Conservation (phyloP, 345 rosid genomes). For the Gossypium arboreum region DNA sequence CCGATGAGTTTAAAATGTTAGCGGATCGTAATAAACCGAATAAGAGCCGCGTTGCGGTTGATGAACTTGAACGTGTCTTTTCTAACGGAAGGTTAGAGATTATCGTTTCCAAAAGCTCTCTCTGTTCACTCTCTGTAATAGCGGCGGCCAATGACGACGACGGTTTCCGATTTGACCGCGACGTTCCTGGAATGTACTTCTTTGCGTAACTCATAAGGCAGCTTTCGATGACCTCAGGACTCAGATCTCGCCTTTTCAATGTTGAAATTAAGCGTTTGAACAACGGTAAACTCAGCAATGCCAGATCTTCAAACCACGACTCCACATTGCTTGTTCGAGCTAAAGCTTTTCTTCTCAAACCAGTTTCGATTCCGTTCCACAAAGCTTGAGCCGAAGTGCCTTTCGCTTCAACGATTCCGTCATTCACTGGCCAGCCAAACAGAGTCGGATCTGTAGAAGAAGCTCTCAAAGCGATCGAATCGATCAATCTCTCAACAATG, state of each 20-base stretch:
- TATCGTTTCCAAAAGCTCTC: slow-evolving; percentile 67
- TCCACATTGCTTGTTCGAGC: slow-evolving; percentile 34
- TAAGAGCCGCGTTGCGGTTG: slow-evolving; percentile 52
- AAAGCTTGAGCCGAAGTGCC: slow-evolving; percentile 33
- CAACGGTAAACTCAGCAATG: slow-evolving; percentile 46
- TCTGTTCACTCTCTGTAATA: slow-evolving; percentile 68
- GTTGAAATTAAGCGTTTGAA: slow-evolving; percentile 55
- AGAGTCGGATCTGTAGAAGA: slow-evolving; percentile 66
- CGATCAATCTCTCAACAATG: slow-evolving; percentile 61
- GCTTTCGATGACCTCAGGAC: slow-evolving; percentile 63
- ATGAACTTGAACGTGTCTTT: slow-evolving; percentile 54
- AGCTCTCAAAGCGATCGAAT: slow-evolving; percentile 59
- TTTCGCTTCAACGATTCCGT: slow-evolving; percentile 24
- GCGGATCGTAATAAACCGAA: slow-evolving; percentile 75
- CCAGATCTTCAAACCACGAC: slow-evolving; percentile 72
- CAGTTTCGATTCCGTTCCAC: slow-evolving; percentile 59
- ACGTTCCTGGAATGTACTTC: slow-evolving; percentile 78
- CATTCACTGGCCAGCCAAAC: slow-evolving; percentile 93
- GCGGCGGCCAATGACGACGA: slow-evolving; percentile 37
- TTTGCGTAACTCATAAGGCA: slow-evolving; percentile 78
- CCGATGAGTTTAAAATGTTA: slow-evolving; percentile 75
- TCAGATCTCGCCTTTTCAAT: slow-evolving; percentile 54
- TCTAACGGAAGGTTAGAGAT: slow-evolving; percentile 57
- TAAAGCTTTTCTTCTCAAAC: slow-evolving; percentile 33
- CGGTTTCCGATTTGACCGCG: slow-evolving; percentile 68